Evolutionary conservation across 495 filamentous ascomycete genomes (phyloP).

Genomic region (Hapsidospora chrysogenum): DNA sequence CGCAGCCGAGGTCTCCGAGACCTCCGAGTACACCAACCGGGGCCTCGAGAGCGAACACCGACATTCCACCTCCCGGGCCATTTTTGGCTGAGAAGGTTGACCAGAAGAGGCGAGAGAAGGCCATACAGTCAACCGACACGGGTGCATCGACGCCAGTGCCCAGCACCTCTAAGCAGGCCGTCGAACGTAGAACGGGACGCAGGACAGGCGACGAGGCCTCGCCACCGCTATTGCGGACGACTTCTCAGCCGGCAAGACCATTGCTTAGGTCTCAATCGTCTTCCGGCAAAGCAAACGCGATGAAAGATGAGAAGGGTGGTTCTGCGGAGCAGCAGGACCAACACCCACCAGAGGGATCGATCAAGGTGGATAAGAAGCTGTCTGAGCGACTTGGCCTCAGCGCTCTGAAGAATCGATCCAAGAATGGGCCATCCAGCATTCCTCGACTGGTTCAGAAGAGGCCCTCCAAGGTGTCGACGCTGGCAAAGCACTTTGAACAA

Average conservation of each 20-base stretch:
- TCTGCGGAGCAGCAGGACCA: constrained; percentile 7
- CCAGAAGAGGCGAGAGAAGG: constrained; percentile 25
- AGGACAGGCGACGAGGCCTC: constrained; percentile 29
- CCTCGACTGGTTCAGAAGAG: constrained; percentile 65
- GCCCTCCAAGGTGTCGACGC: constrained; percentile 62
- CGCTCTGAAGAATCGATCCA: constrained; percentile 42
- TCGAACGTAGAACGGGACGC: constrained; percentile 25
- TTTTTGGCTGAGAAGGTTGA: constrained; percentile 33
- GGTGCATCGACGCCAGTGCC: constrained; percentile 1
- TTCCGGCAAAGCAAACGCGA: constrained; percentile 14
- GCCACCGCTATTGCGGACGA: constrained; percentile 50
- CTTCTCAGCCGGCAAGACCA: constrained; percentile 44
- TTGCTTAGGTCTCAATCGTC: constrained; percentile 15
- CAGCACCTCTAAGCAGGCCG: constrained; percentile 4
- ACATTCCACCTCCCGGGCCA: constrained; percentile 1
- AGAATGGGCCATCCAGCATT: constrained; percentile 59
- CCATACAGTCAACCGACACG: constrained; percentile 12
- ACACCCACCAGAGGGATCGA: constrained; percentile 19
- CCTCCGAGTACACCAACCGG: background rate
- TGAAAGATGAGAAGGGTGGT: constrained; percentile 15
- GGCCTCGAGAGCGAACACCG: background rate
- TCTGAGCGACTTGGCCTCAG: constrained; percentile 45
- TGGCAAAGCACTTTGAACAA: constrained; percentile 93
- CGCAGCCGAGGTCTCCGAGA: background rate
- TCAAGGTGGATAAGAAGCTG: constrained; percentile 52